Evolutionary conservation across 257 asterid genomes (phyloP), one percentile per base, ranked within the genome.

Genomic region (Solanum peruvianum): DNA sequence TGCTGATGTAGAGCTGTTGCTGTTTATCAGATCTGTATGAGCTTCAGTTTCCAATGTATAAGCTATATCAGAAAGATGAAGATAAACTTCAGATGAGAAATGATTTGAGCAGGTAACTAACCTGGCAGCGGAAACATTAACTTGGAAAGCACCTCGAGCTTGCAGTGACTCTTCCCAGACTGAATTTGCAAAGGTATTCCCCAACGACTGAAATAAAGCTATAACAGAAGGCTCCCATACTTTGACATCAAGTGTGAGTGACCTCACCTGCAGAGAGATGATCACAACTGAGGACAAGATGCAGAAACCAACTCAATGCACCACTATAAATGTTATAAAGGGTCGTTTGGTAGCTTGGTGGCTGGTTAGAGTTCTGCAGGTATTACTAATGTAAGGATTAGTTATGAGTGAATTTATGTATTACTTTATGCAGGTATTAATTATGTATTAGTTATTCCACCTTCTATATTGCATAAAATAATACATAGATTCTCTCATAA

Each of bases 181-280:
- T 39, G 98, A 94, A 91, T 97, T 97, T 47, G 97, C 98, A 73
- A 93, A 95, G 29, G 95, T 90, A 91, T 97, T 97, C 41, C 99
- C 99, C 90, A 96, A 90, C 81, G 99, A 93, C 91, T 95, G 99
- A 92, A 97, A 97, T 89, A 97, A 93, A 88, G 90, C 90, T 88
- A 97, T 89, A 69, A 97, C 99, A 66, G 99, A 94, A 10, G 98
- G 98, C 91, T 97, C 99, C 99, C 99, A 97, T 9, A 95, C 97
- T 94, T 93, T 97, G 84, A 97, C 98, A 89, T 97, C 99, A 58
- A 97, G 99, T 77, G 99, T 97, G 88, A 97, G 91, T 47, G 99
- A 97, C 90, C 99, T 94, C 83, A 97, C 99, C 99, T 97, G 91
- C 90, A 91, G 83, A 86, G 52, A 49, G 70, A 49, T 66, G 45